Conservation (phyloP, 306 rosid species). For the Corylus americana region DNA sequence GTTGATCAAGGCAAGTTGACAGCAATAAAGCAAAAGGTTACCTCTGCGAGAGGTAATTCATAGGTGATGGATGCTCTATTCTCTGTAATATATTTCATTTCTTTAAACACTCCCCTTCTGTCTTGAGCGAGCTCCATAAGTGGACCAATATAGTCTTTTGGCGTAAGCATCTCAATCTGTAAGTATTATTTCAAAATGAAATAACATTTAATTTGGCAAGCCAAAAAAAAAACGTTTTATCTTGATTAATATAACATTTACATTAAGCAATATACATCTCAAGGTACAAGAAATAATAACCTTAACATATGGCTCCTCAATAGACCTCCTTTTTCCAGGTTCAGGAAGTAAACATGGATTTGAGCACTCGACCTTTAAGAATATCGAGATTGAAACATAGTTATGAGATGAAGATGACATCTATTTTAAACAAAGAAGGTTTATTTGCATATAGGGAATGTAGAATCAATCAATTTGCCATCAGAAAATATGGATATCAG, state of each 20-base stretch:
- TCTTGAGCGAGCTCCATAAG: slow-evolving; percentile 96
- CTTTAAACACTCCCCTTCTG: slow-evolving; percentile 87
- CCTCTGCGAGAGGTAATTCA: slow-evolving; percentile 87
- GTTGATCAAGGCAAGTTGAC: neutral
- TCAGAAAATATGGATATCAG: neutral
- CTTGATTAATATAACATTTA: slow-evolving; percentile 23
- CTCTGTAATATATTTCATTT: slow-evolving; percentile 89
- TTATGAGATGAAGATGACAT: slow-evolving; percentile 25
- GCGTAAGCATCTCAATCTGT: slow-evolving; percentile 91
- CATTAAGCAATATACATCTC: slow-evolving; percentile 21
- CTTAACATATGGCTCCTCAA: slow-evolving; percentile 84
- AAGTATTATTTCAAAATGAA: slow-evolving; percentile 28
- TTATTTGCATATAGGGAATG: neutral
- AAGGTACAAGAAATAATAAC: slow-evolving; percentile 36
- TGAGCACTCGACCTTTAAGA: slow-evolving; percentile 68
- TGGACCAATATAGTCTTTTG: slow-evolving; percentile 85
- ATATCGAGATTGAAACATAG: slow-evolving; percentile 29
- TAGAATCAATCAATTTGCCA: neutral
- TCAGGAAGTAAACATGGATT: slow-evolving; percentile 84
- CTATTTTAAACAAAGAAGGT: neutral
- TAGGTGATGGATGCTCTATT: slow-evolving; percentile 74
- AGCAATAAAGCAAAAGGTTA: slow-evolving; percentile 32
- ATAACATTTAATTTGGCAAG: neutral
- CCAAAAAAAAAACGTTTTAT: neutral
- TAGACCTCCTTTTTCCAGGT: slow-evolving; percentile 66